Base-by-base conservation (phyloP, 2,329 filamentous ascomycete species). In the Cytospora paraplurivora region DNA sequence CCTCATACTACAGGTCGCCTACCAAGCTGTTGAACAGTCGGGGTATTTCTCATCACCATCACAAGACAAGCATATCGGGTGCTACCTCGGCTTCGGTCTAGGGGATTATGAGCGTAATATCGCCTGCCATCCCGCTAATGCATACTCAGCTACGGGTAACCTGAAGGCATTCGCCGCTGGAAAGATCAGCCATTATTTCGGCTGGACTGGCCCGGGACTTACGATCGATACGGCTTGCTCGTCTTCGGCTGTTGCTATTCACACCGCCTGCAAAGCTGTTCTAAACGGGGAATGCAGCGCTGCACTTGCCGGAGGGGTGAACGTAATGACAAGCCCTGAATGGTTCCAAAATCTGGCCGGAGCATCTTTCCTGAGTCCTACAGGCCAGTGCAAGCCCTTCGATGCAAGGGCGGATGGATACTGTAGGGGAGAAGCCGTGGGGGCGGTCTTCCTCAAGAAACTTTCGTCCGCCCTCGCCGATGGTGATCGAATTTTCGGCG, bases 371-470 rank as follows among this genome's bases (percentile, higher is more conserved):
- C 67, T 72, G 1, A 72, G 70, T 49, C 66, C 68, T 4, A 72
- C 72, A 0, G 75, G 75, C 0, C 67, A 70, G 54, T 75, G 71
- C 59, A 73, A 73, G 64, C 68, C 74, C 1, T 76, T 76, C 55
- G 73, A 74, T 33, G 63, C 62, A 0, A 21, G 41, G 1, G 72
- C 68, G 10, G 76, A 82, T 64, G 84, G 83, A 0, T 86, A 85
- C 66, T 82, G 77, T 6, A 74, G 82, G 5, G 83, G 77, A 1
- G 83, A 86, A 54, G 82, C 78, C 0, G 69, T 77, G 7, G 79
- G 69, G 0, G 68, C 72, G 0, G 69, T 86, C 0, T 68, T 83
- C 1, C 66, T 86, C 0, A 85, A 85, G 72, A 74, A 69, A 15
- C 70, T 84, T 0, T 71, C 73, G 1, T 71, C 74, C 38, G 83